Percentiles rank a stretch among this genome's conserved stretches.
Conservation (phyloP, 768 basidiomycete species). For the Pisolithus orientalis region DNA sequence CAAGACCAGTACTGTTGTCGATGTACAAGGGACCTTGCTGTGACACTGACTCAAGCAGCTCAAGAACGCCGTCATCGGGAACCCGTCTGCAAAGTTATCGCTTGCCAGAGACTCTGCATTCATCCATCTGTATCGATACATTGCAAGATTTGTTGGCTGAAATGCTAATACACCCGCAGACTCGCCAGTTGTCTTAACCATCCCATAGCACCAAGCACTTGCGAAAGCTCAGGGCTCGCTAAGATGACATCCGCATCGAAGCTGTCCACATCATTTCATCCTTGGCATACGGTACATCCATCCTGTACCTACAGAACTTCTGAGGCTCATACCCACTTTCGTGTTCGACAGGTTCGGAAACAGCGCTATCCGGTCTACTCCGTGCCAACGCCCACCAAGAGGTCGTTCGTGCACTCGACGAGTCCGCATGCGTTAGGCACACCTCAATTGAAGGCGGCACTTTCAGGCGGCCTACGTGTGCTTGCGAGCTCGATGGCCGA, state of each 20-base stretch:
- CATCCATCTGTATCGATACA: conserved; percentile 42
- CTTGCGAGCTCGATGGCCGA: conserved; percentile 58
- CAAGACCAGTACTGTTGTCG: too few relatives aligned
- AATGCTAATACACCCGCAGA: conserved; percentile 26
- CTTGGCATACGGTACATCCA: conserved; percentile 52
- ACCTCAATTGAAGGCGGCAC: conserved; percentile 43
- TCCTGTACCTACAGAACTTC: background rate
- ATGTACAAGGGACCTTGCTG: too few relatives aligned
- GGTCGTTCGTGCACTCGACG: conserved; percentile 56
- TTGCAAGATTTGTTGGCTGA: background rate
- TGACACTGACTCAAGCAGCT: conserved; percentile 45
- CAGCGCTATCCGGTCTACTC: conserved; percentile 52
- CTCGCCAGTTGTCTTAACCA: conserved; percentile 57
- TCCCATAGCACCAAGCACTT: conserved; percentile 20
- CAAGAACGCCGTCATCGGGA: conserved; percentile 77
- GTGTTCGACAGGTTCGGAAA: conserved; percentile 45
- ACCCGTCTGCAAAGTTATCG: conserved; percentile 61
- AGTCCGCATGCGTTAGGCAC: conserved; percentile 30
- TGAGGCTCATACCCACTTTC: too few relatives aligned
- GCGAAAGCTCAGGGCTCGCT: conserved; percentile 30
- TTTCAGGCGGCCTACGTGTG: conserved; percentile 58
- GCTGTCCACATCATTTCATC: conserved; percentile 73
- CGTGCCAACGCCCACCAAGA: conserved; percentile 51
- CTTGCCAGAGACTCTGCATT: conserved; percentile 52
- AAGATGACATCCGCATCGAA: conserved; percentile 57